Evolutionary conservation across 371 early-diverging fungal genomes (phyloP).

Genomic region (Zychaea mexicana): DNA sequence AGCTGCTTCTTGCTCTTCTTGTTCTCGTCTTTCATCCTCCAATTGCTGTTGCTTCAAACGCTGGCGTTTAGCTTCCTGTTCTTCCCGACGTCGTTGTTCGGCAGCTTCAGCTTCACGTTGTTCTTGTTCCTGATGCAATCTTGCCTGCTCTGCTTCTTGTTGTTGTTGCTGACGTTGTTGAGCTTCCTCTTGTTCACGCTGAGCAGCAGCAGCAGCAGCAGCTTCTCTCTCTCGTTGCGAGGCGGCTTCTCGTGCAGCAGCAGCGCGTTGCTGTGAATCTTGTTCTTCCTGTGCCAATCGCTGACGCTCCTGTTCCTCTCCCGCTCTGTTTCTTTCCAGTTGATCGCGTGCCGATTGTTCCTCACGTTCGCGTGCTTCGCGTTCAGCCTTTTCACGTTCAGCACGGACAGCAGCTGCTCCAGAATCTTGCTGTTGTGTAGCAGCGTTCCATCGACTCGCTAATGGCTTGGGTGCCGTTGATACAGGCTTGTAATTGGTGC

Average conservation of each 20-base stretch:
- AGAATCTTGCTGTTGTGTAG: conserved; percentile 20
- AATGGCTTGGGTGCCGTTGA: conserved; percentile 49
- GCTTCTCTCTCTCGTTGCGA: conserved; percentile 11
- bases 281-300: conserved; percentile 28
- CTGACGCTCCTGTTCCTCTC: conserved; percentile 28
- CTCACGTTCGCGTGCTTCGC: conserved; percentile 61
- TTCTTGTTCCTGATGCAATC: conserved; percentile 11
- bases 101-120: conserved; percentile 33
- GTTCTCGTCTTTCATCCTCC: conserved; percentile 28
- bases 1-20: conserved; percentile 21
- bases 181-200: conserved; percentile 19
- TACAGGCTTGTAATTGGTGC: conserved; percentile 47
- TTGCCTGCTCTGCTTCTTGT: conserved; percentile 8
- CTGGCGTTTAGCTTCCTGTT: conserved; percentile 23
- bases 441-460: conserved; percentile 40
- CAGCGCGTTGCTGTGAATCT: conserved; percentile 28
- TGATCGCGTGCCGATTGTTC: conserved; percentile 27
- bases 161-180: conserved; percentile 18
- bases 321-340: conserved; percentile 15
- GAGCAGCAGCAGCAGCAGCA: neutral
- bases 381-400: conserved; percentile 50
- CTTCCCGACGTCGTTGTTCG: conserved; percentile 32
- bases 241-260: conserved; percentile 17
- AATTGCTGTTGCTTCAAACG: conserved; percentile 17
- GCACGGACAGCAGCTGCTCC: conserved; percentile 46